Conservation (phyloP, 1,284 basidiomycete genomes). For the Cutaneotrichosporon curvatum region DNA sequence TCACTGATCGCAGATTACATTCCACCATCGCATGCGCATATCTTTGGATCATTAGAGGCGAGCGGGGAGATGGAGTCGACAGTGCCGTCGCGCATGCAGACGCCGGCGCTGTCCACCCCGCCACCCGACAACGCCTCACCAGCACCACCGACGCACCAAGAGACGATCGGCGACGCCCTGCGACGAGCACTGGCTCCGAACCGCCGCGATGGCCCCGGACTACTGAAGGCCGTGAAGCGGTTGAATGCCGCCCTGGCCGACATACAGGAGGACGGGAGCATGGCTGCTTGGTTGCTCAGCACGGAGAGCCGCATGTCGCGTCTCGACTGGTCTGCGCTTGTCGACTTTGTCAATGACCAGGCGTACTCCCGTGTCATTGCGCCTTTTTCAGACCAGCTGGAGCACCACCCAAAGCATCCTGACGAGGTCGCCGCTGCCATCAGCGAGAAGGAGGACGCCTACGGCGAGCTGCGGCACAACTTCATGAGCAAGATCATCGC, state of each 20-base stretch:
- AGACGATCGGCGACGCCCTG: slow-evolving; percentile 49
- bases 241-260: slow-evolving; percentile 49
- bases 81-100: slow-evolving; percentile 12
- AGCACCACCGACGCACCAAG: slow-evolving; percentile 17
- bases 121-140: slow-evolving; percentile 19
- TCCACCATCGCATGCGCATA: slow-evolving; percentile 31
- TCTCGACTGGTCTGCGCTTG: slow-evolving; percentile 46
- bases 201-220: slow-evolving; percentile 49
- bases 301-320: slow-evolving; percentile 21
- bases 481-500: slow-evolving; percentile 44
- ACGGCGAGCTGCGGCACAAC: slow-evolving; percentile 43
- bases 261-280: slow-evolving; percentile 39
- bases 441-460: slow-evolving; percentile 41
- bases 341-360: slow-evolving; percentile 49
- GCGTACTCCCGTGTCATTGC: slow-evolving; percentile 53
- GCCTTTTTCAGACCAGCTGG: slow-evolving; percentile 47
- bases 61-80: slow-evolving; percentile 12
- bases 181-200: slow-evolving; percentile 49
- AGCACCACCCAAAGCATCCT: slow-evolving; percentile 42
- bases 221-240: slow-evolving; percentile 48
- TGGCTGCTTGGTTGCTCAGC: slow-evolving; percentile 28
- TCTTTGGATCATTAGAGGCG: slow-evolving; percentile 34
- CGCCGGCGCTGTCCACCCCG: slow-evolving; percentile 23
- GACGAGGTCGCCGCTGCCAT: slow-evolving; percentile 39
- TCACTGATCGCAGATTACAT: slow-evolving; percentile 28